Evolutionary conservation across 176 grass and related monocot genomes (phyloP).

Genomic region (Oropetium thomaeum): DNA sequence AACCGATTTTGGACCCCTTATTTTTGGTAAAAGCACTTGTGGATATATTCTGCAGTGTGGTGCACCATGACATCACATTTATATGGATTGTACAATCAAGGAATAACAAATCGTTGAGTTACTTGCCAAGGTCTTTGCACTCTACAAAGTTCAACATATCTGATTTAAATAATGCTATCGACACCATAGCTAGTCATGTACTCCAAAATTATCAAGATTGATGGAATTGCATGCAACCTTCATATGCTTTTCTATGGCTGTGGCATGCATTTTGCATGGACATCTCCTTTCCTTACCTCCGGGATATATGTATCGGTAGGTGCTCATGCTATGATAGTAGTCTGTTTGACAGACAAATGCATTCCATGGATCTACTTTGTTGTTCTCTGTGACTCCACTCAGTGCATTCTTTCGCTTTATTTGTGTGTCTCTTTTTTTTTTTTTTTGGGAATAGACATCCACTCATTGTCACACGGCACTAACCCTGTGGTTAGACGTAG

Average conservation of each 20-base stretch:
- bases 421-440: slow-evolving; percentile 14
- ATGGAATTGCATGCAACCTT: background rate
- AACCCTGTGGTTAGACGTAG: slow-evolving; percentile 6
- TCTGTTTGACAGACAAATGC: slow-evolving; percentile 21
- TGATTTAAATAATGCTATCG: background rate
- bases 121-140: slow-evolving; percentile 16
- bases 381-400: slow-evolving; percentile 3
- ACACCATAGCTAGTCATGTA: slow-evolving; percentile 25
- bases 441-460: slow-evolving; percentile 42
- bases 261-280: slow-evolving; percentile 38
- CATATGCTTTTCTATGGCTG: background rate
- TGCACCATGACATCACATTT: slow-evolving; percentile 7
- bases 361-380: slow-evolving; percentile 30
- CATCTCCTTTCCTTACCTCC: slow-evolving; percentile 15
- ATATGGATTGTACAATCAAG: background rate
- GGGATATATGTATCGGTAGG: slow-evolving; percentile 1
- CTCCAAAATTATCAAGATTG: background rate
- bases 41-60: slow-evolving; percentile 14
- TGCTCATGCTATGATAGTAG: background rate
- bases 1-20: background rate
- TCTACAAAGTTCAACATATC: background rate
- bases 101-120: slow-evolving; percentile 6
- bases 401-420: slow-evolving; percentile 13
- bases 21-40: background rate
- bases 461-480: slow-evolving; percentile 34